Percentiles rank a stretch among this genome's conserved stretches.
phyloP scores from a whole-genome alignment of 371 early-diverging fungal species.

The Mucor velutinosus region DNA sequence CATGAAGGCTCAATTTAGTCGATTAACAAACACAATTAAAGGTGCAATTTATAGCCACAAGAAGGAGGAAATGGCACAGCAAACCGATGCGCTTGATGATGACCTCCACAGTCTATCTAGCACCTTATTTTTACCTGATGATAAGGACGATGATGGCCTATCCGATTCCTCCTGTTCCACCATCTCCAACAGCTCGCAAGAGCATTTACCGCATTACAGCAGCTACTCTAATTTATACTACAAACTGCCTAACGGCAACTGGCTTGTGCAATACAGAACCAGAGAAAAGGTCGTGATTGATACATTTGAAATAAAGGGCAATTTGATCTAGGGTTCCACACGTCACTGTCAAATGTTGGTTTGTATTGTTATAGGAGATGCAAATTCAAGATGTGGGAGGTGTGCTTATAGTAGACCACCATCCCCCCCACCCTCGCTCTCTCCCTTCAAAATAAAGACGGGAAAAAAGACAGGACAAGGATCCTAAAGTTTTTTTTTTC shows the following conservation, averaged over 20 bases:
- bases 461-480: background rate
- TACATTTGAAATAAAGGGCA: background rate
- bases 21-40: background rate
- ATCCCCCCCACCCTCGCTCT: background rate
- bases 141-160: background rate
- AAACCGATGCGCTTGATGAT: background rate
- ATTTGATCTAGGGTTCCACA: slow-evolving; percentile 1
- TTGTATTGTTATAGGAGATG: background rate
- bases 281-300: background rate
- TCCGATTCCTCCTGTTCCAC: background rate
- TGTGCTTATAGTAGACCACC: background rate
- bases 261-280: background rate
- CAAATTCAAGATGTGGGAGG: background rate
- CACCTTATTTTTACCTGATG: slow-evolving; percentile 13
- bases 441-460: background rate
- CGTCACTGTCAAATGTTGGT: slow-evolving; percentile 2
- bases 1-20: background rate
- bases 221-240: slow-evolving; percentile 2
- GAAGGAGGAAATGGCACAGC: background rate
- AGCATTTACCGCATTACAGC: background rate
- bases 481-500: background rate
- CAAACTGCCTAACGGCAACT: background rate
- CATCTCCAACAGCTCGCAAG: background rate
- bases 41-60: background rate
- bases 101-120: slow-evolving; percentile 8